Base-by-base conservation (phyloP, 2,329 filamentous ascomycete species). In the Venturiaceae sp. region DNA sequence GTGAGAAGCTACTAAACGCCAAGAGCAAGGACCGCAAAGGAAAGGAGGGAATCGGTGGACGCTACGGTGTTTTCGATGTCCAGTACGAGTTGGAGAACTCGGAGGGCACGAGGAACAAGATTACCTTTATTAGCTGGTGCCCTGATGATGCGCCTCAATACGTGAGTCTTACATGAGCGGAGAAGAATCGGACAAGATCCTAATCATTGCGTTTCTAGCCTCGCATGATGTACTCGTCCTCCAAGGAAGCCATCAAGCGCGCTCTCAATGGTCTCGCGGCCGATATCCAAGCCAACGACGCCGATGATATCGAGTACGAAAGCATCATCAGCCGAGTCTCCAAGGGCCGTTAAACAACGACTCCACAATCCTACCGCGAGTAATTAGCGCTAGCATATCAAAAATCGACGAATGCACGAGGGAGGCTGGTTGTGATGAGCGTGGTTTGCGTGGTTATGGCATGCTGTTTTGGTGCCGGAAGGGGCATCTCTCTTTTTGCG, bases 181-280 rank as follows among this genome's bases (percentile, higher is more conserved):
- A 23, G 13, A 11, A 19, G 16, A 11, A 30, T n/a, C 7, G 26
- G 1, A 56, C 13, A n/a, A 41, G 4, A 21, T 39, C 53, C 32
- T 33, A 50, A 52, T 61, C 53, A 62, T 46, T 64, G 26, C 19
- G n/a, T 34, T 50, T n/a, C 36, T 65, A 91, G 88, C 81, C 86
- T 75, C 91, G 91, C 81, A 94, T 94, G 89, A 82, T 91, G 74
- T 94, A 92, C 80, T 87, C 88, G 67, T 88, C 89, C 56, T 94
- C 89, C 75, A 94, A 92, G 80, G 87, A 92, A 68, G 86, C 87
- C 61, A 82, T 94, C 66, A 92, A 91, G 83, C 85, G 86, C 74
- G 75, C 87, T 55, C 82, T 94, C 63, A 88, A 83, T 70, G 88
- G 88, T 63, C 77, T 92, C 66, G 86, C 86, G 62, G 77, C 79